phyloP scores from a whole-genome alignment of 2,329 filamentous ascomycete genomes.

The Sarocladium oryzae region DNA sequence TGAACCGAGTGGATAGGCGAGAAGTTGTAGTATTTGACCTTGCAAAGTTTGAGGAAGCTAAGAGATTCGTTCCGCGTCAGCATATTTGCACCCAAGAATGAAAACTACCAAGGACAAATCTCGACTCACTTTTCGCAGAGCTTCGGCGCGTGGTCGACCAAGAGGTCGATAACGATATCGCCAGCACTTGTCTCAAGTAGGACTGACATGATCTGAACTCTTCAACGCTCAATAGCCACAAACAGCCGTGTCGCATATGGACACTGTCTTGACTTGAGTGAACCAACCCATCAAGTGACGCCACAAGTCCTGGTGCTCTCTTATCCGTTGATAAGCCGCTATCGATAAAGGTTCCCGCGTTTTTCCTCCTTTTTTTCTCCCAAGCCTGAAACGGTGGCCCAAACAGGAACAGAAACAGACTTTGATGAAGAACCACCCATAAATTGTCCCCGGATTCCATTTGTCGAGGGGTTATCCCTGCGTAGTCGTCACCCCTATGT shows the following conservation, averaged over 20 bases:
- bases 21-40: slow-evolving; percentile 99
- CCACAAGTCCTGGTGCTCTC: background rate
- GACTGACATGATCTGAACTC: slow-evolving; percentile 64
- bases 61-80: slow-evolving; percentile 28
- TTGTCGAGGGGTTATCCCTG: too few species aligned
- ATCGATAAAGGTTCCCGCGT: background rate
- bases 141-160: slow-evolving; percentile 82
- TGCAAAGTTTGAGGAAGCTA: slow-evolving; percentile 97
- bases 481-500: too few species aligned
- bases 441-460: too few species aligned
- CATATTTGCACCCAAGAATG: slow-evolving; percentile 40
- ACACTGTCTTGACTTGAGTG: too few species aligned
- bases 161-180: slow-evolving; percentile 89
- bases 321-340: slow-evolving; percentile 9
- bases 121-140: slow-evolving; percentile 87
- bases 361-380: too few species aligned
- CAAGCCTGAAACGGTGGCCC: background rate
- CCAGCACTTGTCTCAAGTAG: slow-evolving; percentile 87
- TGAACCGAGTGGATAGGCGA: too few species aligned
- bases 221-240: background rate
- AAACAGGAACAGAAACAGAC: background rate
- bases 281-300: slow-evolving; percentile 8
- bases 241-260: background rate
- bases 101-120: background rate
- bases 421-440: too few species aligned